phyloP scores from a whole-genome alignment of 768 basidiomycete genomes.

The Hygrocybe coccinea region DNA sequence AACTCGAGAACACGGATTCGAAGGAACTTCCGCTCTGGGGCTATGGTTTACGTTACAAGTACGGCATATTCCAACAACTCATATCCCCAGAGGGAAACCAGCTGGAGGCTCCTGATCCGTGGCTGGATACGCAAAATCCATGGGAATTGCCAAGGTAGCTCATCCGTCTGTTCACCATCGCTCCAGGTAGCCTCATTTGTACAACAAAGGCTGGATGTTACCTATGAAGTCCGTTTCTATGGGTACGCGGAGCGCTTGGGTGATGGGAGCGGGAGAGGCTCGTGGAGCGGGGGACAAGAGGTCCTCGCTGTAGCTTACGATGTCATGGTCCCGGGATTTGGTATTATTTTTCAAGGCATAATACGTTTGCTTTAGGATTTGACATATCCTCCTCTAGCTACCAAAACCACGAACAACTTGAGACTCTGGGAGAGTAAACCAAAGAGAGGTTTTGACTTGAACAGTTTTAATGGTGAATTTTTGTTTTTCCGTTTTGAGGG shows the following conservation, averaged over 20 bases:
- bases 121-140: constrained; percentile 83
- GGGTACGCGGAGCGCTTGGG: constrained; percentile 68
- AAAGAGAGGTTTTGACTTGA: constrained; percentile 87
- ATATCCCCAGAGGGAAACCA: constrained; percentile 81
- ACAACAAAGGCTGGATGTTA: constrained; percentile 58
- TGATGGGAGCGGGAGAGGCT: constrained; percentile 55
- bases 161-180: not conserved
- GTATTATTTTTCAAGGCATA: constrained; percentile 25
- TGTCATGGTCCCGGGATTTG: constrained; percentile 82
- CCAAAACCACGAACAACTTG: constrained; percentile 86
- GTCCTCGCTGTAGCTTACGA: constrained; percentile 93
- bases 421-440: constrained; percentile 81
- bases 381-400: constrained; percentile 23
- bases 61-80: constrained; percentile 94
- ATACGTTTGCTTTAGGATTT: too few species aligned
- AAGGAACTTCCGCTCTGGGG: constrained; percentile 89
- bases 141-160: constrained; percentile 54
- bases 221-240: constrained; percentile 84
- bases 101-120: constrained; percentile 89
- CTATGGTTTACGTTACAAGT: constrained; percentile 78
- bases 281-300: constrained; percentile 89
- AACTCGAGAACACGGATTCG: constrained; percentile 17
- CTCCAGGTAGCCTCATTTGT: not conserved
- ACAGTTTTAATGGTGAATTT: constrained; percentile 83
- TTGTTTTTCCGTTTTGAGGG: not conserved